Conservation (phyloP, 768 basidiomycete genomes). For the Chiua virens region DNA sequence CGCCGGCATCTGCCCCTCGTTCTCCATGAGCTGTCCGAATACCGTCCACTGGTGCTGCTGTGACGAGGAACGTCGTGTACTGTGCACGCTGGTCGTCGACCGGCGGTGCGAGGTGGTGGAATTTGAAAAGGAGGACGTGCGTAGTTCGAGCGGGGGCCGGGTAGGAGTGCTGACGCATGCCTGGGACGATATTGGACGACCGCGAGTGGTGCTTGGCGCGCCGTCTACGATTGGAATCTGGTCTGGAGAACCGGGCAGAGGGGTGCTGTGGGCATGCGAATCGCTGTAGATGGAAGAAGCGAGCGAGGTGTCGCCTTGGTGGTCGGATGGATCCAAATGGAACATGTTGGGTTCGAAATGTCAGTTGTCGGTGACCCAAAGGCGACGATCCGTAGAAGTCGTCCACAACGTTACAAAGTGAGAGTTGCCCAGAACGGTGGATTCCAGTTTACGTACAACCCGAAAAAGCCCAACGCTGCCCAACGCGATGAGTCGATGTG, state of each 20-base stretch:
- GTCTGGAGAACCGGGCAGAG: conserved; percentile 30
- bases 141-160: conserved; percentile 7
- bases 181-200: conserved; percentile 19
- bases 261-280: not conserved
- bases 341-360: conserved; percentile 10
- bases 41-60: conserved; percentile 54
- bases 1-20: conserved; percentile 46
- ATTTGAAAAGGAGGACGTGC: conserved; percentile 13
- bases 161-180: not conserved
- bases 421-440: no score
- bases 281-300: conserved; percentile 51
- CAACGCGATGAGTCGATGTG: no score
- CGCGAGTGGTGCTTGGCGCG: conserved; percentile 14
- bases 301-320: conserved; percentile 87
- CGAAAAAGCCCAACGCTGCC: no score
- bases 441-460: no score
- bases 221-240: conserved; percentile 2
- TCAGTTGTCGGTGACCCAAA: not conserved
- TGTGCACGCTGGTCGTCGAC: no score
- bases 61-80: not conserved
- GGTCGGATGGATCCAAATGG: conserved; percentile 62
- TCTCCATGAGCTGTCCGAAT: conserved; percentile 72
- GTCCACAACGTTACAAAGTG: no score
- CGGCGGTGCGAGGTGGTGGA: not conserved
- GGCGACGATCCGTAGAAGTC: not conserved